Evolutionary conservation across 129 eudicot species (phyloP).

Genomic region (Saussurea involucrata): DNA sequence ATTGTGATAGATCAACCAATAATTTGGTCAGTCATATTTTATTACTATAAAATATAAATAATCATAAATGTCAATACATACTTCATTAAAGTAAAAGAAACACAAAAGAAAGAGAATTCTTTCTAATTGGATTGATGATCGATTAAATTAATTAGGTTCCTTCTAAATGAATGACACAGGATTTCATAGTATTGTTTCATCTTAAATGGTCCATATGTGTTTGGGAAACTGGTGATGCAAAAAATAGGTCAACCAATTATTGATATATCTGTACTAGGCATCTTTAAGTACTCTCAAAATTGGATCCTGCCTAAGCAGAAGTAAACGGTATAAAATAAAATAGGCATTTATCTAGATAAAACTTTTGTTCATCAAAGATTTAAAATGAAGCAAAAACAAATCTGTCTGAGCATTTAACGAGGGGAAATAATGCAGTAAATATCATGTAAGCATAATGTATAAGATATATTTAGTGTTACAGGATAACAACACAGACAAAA

Average conservation of each 20-base stretch:
- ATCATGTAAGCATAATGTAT: slow-evolving; percentile 3
- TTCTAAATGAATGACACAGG: slow-evolving; percentile 18
- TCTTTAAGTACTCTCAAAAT: neutral
- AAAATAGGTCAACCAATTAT: neutral
- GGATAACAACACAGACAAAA: slow-evolving; percentile 13
- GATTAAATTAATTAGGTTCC: neutral
- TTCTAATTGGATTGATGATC: neutral
- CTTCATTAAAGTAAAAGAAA: neutral
- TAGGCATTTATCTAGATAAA: neutral
- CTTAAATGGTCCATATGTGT: neutral
- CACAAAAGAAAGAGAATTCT: neutral
- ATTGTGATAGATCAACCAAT: neutral
- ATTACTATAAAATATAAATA: no score
- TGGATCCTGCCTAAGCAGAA: neutral
- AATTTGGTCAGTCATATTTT: no score
- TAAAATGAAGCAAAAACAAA: neutral
- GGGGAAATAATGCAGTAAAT: slow-evolving; percentile 1
- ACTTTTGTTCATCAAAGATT: neutral
- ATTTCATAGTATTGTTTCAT: slow-evolving; percentile 2
- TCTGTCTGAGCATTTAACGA: neutral
- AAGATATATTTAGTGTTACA: neutral
- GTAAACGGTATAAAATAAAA: neutral
- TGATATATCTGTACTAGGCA: neutral
- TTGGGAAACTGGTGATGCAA: neutral
- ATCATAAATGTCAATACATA: neutral